Evolutionary conservation across 768 basidiomycete genomes (phyloP).

Genomic region (Zangia roseola): DNA sequence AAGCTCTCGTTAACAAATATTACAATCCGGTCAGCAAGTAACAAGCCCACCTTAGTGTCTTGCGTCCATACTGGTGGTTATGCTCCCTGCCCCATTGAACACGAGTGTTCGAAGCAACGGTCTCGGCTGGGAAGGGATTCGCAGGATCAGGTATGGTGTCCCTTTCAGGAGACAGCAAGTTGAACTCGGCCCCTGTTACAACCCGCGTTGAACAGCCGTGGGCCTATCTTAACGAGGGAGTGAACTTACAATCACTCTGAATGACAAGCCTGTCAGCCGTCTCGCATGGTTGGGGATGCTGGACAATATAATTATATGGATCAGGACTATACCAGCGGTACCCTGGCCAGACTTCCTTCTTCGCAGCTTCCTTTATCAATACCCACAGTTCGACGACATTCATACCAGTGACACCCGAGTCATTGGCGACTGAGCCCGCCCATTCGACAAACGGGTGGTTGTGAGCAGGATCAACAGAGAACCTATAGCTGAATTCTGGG

Average conservation of each 20-base stretch:
- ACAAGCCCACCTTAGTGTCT: slow-evolving; percentile 6
- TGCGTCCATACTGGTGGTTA: slow-evolving; percentile 1
- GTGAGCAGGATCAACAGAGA: slow-evolving; percentile 5
- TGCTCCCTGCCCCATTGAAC: slow-evolving; percentile 10
- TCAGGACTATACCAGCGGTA: slow-evolving; percentile 3
- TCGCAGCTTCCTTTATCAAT: slow-evolving; percentile 2
- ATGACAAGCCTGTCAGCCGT: slow-evolving; percentile 4
- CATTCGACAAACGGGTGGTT: not conserved
- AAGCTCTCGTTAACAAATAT: too few species aligned
- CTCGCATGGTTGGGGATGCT: not conserved
- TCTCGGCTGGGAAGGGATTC: not conserved
- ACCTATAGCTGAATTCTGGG: not conserved
- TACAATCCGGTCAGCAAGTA: not conserved
- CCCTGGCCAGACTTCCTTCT: not conserved
- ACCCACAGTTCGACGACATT: slow-evolving; percentile 6
- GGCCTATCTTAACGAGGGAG: not conserved
- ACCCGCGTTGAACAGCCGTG: not conserved
- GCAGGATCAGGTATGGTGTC: not conserved
- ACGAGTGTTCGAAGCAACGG: slow-evolving; percentile 5
- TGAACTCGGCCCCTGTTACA: slow-evolving; percentile 11
- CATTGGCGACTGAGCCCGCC: not conserved
- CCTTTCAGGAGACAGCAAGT: slow-evolving; percentile 6
- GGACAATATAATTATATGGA: slow-evolving; percentile 4
- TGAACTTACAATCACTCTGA: slow-evolving; percentile 5
- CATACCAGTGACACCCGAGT: not conserved